phyloP scores from a whole-genome alignment of 1,284 basidiomycete species.

The Trametes hirsuta region DNA sequence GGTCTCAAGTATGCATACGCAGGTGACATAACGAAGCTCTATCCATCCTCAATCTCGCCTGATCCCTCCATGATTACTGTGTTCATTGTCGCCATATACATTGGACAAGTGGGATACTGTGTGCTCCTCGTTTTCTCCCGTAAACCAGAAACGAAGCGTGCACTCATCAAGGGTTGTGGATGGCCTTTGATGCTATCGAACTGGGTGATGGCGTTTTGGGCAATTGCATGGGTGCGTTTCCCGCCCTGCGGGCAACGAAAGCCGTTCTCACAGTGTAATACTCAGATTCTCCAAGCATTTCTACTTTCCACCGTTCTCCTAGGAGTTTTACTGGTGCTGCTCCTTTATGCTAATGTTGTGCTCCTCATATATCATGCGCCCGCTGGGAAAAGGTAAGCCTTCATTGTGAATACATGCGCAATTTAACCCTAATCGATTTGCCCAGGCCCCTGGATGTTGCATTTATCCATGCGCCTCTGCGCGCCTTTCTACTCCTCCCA shows the following conservation, averaged over 20 bases:
- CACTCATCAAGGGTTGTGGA: slow-evolving; percentile 78
- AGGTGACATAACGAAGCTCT: slow-evolving; percentile 58
- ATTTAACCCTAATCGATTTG: slow-evolving; percentile 19
- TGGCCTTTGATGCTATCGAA: slow-evolving; percentile 80
- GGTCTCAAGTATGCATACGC: slow-evolving; percentile 1
- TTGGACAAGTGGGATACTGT: slow-evolving; percentile 80
- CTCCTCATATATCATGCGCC: slow-evolving; percentile 70
- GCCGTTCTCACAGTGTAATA: too few species aligned
- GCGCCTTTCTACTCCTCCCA: slow-evolving; percentile 69
- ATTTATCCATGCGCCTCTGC: slow-evolving; percentile 74
- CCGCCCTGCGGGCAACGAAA: too few species aligned
- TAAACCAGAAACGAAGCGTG: slow-evolving; percentile 80
- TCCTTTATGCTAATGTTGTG: slow-evolving; percentile 69
- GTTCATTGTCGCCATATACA: slow-evolving; percentile 66
- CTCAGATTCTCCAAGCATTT: slow-evolving; percentile 65
- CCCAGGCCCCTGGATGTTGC: slow-evolving; percentile 62
- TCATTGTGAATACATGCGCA: too few species aligned
- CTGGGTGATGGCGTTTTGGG: slow-evolving; percentile 84
- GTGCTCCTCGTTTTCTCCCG: slow-evolving; percentile 70
- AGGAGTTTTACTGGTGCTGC: slow-evolving; percentile 58
- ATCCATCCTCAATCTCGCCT: slow-evolving; percentile 78
- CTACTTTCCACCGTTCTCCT: slow-evolving; percentile 62
- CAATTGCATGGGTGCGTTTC: slow-evolving; percentile 71
- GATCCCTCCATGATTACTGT: slow-evolving; percentile 62
- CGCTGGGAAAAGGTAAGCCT: slow-evolving; percentile 32